Evolutionary conservation across 202 grass and related monocot genomes (phyloP).

Genomic region (Panicum hallii): DNA sequence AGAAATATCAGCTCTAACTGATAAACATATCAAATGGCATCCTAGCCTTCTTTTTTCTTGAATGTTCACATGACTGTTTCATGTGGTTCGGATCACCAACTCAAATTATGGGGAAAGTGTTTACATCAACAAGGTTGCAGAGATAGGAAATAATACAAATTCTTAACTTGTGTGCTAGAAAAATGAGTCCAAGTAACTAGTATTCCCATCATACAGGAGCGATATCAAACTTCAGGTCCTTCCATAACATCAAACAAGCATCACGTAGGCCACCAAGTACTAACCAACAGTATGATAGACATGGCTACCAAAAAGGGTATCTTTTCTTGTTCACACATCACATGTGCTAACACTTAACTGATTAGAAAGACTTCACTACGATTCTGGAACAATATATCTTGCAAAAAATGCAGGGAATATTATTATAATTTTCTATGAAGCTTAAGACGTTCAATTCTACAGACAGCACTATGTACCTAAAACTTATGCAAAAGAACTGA

Average conservation of each 20-base stretch:
- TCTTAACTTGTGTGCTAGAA: not conserved
- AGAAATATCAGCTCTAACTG: not conserved
- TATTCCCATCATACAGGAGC: not conserved
- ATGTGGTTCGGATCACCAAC: not conserved
- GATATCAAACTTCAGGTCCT: not conserved
- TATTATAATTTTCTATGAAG: not conserved
- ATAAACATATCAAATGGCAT: not conserved
- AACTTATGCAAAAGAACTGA: slow-evolving; percentile 14
- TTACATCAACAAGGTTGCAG: not conserved
- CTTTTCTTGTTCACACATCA: not conserved
- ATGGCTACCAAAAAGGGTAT: not conserved
- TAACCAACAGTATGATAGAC: not conserved
- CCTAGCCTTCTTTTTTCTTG: not conserved
- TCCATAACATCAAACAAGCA: not conserved
- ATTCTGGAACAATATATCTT: not conserved
- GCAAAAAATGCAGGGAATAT: not conserved
- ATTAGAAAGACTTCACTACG: not conserved
- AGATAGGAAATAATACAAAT: not conserved
- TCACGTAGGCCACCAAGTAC: not conserved
- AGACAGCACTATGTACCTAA: not conserved
- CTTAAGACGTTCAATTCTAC: not conserved
- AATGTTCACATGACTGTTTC: not conserved
- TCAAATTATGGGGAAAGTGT: not conserved
- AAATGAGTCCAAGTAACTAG: not conserved
- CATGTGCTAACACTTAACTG: not conserved